A percentile compares a stretch with the other conserved stretches of the same genome.
These are phyloP conservation scores for Phytophthora pinifolia DNA, from an alignment of 352 stramenopile species.

Conservation along the genomic window DNA sequence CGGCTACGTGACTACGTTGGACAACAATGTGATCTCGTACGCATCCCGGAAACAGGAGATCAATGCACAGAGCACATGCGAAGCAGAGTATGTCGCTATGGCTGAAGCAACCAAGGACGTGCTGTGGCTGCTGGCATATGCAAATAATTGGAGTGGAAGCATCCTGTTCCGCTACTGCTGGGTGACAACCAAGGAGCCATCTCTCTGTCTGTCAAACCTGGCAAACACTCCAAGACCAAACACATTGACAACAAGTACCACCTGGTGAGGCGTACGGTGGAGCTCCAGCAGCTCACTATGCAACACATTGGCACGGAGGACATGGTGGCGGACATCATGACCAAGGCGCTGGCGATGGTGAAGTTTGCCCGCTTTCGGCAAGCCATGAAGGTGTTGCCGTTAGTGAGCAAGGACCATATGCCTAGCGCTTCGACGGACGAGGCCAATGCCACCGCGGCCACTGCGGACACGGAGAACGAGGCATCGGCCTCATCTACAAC, in stretches of 20 bases:
- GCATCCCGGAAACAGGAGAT: constrained; percentile 32
- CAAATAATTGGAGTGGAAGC: constrained; percentile 13
- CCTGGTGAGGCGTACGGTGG: constrained; percentile 4
- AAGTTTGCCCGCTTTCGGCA: constrained; percentile 23
- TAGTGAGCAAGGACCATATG: constrained; percentile 12
- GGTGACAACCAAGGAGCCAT: constrained; percentile 13
- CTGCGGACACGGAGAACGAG: not conserved
- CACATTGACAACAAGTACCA: constrained; percentile 37
- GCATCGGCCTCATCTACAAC: not conserved
- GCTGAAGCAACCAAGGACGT: constrained; percentile 25
- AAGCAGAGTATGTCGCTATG: constrained; percentile 35
- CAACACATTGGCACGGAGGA: constrained; percentile 16
- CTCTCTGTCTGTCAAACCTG: not conserved
- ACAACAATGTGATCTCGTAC: constrained; percentile 26
- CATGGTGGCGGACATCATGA: constrained; percentile 28
- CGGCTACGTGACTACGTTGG: constrained; percentile 23
- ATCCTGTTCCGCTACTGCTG: constrained; percentile 5
- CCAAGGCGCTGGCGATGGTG: constrained; percentile 22
- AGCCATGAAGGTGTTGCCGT: constrained; percentile 13
- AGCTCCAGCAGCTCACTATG: constrained; percentile 4
- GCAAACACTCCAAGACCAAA: constrained; percentile 18
- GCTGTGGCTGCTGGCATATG: constrained; percentile 11
- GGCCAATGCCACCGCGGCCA: too few species aligned
- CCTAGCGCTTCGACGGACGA: too few species aligned
- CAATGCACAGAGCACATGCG: constrained; percentile 23